These are phyloP conservation scores for Populus deltoides DNA, from an alignment of 345 rosid species.

Conservation along the genomic window DNA sequence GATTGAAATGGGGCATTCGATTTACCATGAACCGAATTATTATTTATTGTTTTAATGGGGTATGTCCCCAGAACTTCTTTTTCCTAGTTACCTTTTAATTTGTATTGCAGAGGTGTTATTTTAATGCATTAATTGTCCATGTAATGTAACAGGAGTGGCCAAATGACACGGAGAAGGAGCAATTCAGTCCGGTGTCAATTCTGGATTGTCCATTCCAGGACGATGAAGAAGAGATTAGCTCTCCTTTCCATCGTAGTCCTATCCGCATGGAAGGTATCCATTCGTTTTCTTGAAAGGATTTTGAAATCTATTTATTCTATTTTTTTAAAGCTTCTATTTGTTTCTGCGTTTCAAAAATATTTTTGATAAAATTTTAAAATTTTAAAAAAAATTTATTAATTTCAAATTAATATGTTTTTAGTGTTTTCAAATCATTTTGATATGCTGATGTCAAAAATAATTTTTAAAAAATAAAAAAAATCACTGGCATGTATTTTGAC, in stretches of 20 bases:
- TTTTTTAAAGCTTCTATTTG: too few relatives aligned
- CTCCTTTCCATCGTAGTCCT: slow-evolving; percentile 27
- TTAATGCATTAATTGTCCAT: neutral
- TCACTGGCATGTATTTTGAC: too few relatives aligned
- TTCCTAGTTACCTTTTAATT: neutral
- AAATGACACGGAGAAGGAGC: slow-evolving; percentile 61
- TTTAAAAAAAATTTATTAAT: too few relatives aligned
- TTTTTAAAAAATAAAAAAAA: too few relatives aligned
- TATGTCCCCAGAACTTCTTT: neutral
- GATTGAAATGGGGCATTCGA: neutral
- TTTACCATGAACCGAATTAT: neutral
- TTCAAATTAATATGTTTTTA: too few relatives aligned
- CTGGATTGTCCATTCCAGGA: slow-evolving; percentile 77
- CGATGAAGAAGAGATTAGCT: slow-evolving; percentile 45
- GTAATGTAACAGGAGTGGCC: slow-evolving; percentile 40
- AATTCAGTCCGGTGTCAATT: slow-evolving; percentile 77
- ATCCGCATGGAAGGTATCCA: slow-evolving; percentile 31
- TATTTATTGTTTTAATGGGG: neutral
- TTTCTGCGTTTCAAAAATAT: too few relatives aligned
- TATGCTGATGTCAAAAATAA: too few relatives aligned
- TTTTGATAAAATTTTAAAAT: too few relatives aligned
- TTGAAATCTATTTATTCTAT: neutral
- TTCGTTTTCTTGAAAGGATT: neutral
- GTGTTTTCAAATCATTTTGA: too few relatives aligned
- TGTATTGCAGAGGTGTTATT: neutral